Conservation (phyloP, 2,329 filamentous ascomycete species). For the Orbilia oligospora region DNA sequence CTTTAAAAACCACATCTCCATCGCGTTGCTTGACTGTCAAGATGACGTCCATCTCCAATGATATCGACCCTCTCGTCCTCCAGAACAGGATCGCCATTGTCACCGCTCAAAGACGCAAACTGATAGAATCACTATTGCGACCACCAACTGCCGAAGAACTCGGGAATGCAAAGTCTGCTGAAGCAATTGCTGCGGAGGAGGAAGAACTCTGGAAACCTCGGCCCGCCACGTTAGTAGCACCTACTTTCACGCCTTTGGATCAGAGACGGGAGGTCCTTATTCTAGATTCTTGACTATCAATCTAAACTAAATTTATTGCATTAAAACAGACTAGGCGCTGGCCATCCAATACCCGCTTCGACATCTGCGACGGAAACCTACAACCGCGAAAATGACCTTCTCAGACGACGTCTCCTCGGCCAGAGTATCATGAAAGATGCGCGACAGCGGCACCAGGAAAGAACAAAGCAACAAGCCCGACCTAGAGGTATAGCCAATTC, state of each 20-base stretch:
- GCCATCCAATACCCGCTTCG: conserved; percentile 68
- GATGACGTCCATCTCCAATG: conserved; percentile 26
- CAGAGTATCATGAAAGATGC: conserved; percentile 43
- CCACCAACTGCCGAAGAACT: conserved; percentile 65
- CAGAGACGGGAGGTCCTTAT: not conserved
- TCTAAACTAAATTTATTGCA: not conserved
- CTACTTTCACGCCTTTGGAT: not conserved
- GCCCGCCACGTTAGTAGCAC: conserved; percentile 70
- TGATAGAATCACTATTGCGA: conserved; percentile 73
- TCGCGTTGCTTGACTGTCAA: conserved; percentile 5
- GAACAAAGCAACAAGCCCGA: conserved; percentile 18
- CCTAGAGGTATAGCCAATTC: not conserved
- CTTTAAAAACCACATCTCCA: conserved; percentile 2
- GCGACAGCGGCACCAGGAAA: conserved; percentile 50
- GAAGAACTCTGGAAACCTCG: conserved; percentile 72
- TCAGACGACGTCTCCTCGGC: conserved; percentile 69
- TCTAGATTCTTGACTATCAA: not conserved
- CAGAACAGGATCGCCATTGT: conserved; percentile 72
- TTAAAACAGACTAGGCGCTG: conserved; percentile 69
- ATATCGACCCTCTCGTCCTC: conserved; percentile 66
- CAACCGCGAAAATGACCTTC: conserved; percentile 68
- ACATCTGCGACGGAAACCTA: conserved; percentile 67
- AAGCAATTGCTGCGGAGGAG: conserved; percentile 71
- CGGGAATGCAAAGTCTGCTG: conserved; percentile 67
- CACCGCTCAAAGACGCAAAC: conserved; percentile 71